Percentiles rank a stretch among this genome's conserved stretches.
phyloP scores from a whole-genome alignment of 2,329 filamentous ascomycete species.

The Penicillium hordei region DNA sequence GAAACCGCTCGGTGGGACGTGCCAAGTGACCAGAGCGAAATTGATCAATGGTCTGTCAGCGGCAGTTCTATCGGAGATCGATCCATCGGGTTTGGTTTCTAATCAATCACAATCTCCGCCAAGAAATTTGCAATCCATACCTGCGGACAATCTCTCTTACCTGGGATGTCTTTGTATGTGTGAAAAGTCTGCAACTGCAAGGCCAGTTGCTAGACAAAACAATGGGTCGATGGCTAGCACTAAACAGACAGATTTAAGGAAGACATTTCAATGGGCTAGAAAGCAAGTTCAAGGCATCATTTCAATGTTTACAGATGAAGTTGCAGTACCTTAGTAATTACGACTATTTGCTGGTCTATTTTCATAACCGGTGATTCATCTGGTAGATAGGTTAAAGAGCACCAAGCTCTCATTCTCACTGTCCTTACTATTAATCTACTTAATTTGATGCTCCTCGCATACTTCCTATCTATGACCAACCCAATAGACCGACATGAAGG shows the following conservation, averaged over 20 bases:
- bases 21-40: constrained; percentile 23
- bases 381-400: background rate
- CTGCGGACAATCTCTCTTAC: constrained; percentile 8
- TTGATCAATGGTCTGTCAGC: constrained; percentile 18
- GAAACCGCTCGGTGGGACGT: constrained; percentile 24
- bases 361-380: background rate
- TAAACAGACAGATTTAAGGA: background rate
- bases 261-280: constrained; percentile 1
- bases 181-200: background rate
- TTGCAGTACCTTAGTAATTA: background rate
- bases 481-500: background rate
- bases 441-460: background rate
- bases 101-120: constrained; percentile 1
- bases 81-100: constrained; percentile 3
- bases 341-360: background rate
- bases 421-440: background rate
- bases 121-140: background rate
- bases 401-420: background rate
- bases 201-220: background rate
- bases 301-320: background rate
- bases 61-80: constrained; percentile 14
- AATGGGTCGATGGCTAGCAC: background rate
- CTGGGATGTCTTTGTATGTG: constrained; percentile 13
- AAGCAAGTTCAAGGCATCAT: background rate
- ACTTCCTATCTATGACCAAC: background rate